A percentile compares a stretch with the other conserved stretches of the same genome.
phyloP scores from a whole-genome alignment of 192 early-diverging fungal species.

The Coemansia umbellata region DNA sequence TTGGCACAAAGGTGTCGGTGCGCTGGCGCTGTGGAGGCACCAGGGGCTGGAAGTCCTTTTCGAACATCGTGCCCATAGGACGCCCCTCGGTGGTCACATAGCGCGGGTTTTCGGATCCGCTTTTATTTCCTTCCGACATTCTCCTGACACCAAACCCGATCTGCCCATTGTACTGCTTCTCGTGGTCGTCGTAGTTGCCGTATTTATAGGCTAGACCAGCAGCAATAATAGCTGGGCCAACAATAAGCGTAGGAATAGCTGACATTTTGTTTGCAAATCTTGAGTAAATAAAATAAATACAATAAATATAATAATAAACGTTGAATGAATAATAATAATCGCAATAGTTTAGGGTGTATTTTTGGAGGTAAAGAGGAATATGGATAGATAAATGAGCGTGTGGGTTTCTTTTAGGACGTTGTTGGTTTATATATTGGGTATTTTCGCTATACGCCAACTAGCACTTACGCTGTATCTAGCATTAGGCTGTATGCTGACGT shows the following conservation, averaged over 20 bases:
- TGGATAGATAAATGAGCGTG: too few relatives aligned
- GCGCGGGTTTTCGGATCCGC: neutral
- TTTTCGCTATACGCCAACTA: too few relatives aligned
- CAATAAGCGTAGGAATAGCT: conserved; percentile 33
- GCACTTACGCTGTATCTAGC: too few relatives aligned
- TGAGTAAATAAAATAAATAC: too few relatives aligned
- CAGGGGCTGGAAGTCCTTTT: conserved; percentile 16
- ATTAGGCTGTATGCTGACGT: too few relatives aligned
- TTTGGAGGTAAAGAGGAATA: too few relatives aligned
- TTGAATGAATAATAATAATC: too few relatives aligned
- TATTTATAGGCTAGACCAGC: conserved; percentile 40
- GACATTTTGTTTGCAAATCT: conserved; percentile 17
- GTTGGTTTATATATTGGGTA: too few relatives aligned
- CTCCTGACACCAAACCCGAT: neutral
- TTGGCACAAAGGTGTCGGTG: conserved; percentile 28
- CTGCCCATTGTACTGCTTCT: neutral
- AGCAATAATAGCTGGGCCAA: conserved; percentile 31
- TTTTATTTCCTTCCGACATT: neutral
- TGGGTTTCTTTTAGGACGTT: too few relatives aligned
- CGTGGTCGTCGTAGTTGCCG: neutral
- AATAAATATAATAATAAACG: too few relatives aligned
- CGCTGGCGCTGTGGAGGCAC: conserved; percentile 17
- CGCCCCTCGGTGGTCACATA: neutral
- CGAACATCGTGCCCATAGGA: conserved; percentile 1
- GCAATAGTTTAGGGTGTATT: too few relatives aligned